A percentile compares a stretch with the other conserved stretches of the same genome.
Conservation (phyloP, 2,329 filamentous ascomycete species). For the Colletotrichum somersetense region DNA sequence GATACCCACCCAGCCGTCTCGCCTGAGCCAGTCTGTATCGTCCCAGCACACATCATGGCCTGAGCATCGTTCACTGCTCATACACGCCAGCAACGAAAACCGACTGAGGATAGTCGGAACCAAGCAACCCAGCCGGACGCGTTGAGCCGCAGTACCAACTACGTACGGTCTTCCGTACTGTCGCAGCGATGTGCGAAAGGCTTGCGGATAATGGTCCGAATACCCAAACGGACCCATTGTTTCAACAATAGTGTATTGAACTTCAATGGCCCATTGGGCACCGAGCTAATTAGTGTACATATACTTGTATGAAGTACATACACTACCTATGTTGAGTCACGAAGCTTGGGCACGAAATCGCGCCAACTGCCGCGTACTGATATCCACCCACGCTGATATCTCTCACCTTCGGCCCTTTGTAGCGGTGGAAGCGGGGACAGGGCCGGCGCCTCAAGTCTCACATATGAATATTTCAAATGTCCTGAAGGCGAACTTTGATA, state of each 20-base stretch:
- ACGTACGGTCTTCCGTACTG: background rate
- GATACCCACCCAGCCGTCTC: constrained; percentile 19
- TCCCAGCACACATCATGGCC: constrained; percentile 33
- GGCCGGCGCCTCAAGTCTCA: constrained; percentile 20
- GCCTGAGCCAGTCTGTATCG: constrained; percentile 21
- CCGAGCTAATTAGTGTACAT: constrained; percentile 16
- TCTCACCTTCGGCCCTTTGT: constrained; percentile 41
- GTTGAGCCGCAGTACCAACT: constrained; percentile 2
- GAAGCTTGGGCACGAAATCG: constrained; percentile 31
- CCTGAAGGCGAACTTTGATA: constrained; percentile 32
- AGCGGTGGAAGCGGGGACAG: constrained; percentile 23
- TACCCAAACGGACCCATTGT: constrained; percentile 29
- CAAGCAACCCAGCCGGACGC: constrained; percentile 20
- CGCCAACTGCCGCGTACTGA: constrained; percentile 35
- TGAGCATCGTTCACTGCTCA: constrained; percentile 30
- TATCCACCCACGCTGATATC: constrained; percentile 31
- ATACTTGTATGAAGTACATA: no score
- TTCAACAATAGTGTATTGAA: constrained; percentile 24
- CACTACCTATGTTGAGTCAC: constrained; percentile 26
- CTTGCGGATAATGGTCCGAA: constrained; percentile 22
- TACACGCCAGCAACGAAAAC: constrained; percentile 20
- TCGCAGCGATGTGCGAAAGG: constrained; percentile 9
- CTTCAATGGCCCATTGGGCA: constrained; percentile 34
- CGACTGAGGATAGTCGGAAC: constrained; percentile 27
- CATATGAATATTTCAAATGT: constrained; percentile 15